Conservation (phyloP, 192 early-diverging fungal genomes). For the Coemansia sp. region DNA sequence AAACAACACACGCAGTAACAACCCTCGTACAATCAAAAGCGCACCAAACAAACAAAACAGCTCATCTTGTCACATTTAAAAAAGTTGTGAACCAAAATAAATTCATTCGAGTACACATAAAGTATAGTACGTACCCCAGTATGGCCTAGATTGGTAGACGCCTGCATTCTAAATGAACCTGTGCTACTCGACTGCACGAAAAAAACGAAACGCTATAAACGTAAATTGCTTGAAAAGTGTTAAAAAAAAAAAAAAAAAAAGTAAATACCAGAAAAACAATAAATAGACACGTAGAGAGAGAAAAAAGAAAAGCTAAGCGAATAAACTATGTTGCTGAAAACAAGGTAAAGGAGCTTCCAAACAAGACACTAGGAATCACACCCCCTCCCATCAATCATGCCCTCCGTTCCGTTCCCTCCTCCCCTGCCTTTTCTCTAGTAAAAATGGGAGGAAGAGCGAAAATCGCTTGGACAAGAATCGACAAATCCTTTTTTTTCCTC, state of each 20-base stretch:
- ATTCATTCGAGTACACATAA: neutral
- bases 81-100: neutral
- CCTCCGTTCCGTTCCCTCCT: too few species aligned
- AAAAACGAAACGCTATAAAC: neutral
- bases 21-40: too few species aligned
- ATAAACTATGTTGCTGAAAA: too few species aligned
- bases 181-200: neutral
- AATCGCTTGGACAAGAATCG: too few species aligned
- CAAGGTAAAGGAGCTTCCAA: neutral
- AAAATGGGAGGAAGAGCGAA: too few species aligned
- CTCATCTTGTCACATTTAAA: neutral
- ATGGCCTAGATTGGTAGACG: constrained; percentile 7
- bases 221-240: neutral
- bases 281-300: constrained; percentile 1
- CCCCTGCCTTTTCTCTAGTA: too few species aligned
- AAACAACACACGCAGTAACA: too few species aligned
- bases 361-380: neutral
- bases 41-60: too few species aligned
- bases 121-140: constrained; percentile 4
- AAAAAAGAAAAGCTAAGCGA: neutral
- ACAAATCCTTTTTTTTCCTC: too few species aligned
- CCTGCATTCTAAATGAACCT: constrained; percentile 8
- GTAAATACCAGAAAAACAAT: too few species aligned
- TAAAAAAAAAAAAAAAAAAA: neutral
- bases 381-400: too few species aligned